These are phyloP conservation scores for Coemansia sp. DNA, from an alignment of 192 early-diverging fungal species.

Conservation along the genomic window DNA sequence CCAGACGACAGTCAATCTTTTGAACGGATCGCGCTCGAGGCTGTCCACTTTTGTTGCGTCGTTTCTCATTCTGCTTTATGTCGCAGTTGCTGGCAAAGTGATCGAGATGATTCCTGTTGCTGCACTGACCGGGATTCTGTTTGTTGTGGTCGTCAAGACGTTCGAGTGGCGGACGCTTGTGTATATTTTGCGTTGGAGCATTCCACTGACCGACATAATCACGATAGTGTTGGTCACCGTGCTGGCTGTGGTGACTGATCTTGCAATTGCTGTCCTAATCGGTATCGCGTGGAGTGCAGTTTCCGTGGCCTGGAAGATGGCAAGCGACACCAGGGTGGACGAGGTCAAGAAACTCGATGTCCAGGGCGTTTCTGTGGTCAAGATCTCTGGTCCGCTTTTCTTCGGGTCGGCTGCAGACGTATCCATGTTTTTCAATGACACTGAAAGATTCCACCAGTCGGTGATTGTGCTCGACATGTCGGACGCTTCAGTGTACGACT, in stretches of 20 bases:
- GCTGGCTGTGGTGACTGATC: neutral
- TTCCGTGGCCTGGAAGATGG: neutral
- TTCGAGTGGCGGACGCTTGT: neutral
- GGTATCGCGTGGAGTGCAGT: neutral
- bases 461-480: conserved; percentile 1
- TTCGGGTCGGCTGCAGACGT: neutral
- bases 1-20: neutral
- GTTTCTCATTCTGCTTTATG: neutral
- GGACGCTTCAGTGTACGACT: neutral
- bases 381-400: neutral
- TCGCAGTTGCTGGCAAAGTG: neutral
- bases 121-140: neutral
- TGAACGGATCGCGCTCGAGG: neutral
- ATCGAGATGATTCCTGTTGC: neutral
- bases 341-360: neutral
- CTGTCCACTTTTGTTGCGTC: neutral
- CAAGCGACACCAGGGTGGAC: neutral
- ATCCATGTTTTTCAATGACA: neutral
- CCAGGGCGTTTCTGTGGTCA: neutral
- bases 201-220: neutral
- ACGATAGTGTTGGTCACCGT: neutral
- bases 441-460: neutral
- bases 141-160: neutral
- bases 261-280: neutral
- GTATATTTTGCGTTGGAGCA: conserved; percentile 1